Base-by-base conservation (phyloP, 306 rosid species). In the Sindora glabra region DNA sequence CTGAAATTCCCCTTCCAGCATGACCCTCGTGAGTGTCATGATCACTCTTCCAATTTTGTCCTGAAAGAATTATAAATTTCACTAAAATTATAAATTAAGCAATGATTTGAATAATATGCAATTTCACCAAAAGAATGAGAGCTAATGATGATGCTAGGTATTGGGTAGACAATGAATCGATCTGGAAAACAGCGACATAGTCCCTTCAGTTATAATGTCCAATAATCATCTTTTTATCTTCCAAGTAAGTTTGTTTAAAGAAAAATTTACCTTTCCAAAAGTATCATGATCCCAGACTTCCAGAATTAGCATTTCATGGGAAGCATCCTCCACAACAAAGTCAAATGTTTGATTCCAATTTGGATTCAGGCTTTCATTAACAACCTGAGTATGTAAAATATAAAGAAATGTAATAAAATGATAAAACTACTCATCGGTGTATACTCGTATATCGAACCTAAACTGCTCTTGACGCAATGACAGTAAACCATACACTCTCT, bases 201-300 rank as follows among this genome's bases (percentile, higher is more conserved):
- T 29, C 8, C 5, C 8, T 29, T 29, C 34, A 29, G 1, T 4
- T 1, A 6, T 9, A 29, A 29, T 29, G 8, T 29, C 34, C 34
- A 29, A 4, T 29, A 29, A n/a, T 9, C 34, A 29, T 29, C 8
- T 29, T 29, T 29, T 4, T 29, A 29, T 4, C 34, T 9, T 2
- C 2, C 8, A 29, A 29, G 5, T 29, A 29, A 51, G 17, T 41
- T 18, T 55, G 48, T 16, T 14, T 60, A 26, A 62, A 56, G 59
- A 70, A 51, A 22, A n/a, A 49, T 68, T 75, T n/a, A 92, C 96
- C 96, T 92, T 92, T 59, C 94, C 86, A 68, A 92, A 92, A 32
- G 94, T 88, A 79, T 92, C 99, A 51, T 88, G 96, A 66, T 92
- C 95, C 83, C 86, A 92, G 54, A 92, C 87, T 74, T 92, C 96